A percentile compares a stretch with the other conserved stretches of the same genome.
Conservation (phyloP, 179 eudicot species). For the Vitellaria paradoxa region DNA sequence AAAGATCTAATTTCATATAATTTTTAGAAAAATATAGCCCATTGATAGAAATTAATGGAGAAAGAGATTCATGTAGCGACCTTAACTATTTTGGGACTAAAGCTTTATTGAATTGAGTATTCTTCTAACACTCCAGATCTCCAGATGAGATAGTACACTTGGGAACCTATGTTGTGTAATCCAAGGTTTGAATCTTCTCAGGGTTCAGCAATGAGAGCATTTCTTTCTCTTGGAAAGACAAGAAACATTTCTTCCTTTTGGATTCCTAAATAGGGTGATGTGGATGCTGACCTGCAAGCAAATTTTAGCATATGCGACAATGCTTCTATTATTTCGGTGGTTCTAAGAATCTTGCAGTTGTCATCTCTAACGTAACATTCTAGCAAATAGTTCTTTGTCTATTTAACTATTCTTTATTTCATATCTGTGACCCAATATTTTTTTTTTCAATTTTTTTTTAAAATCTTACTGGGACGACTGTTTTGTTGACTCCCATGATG, state of each 20-base stretch:
- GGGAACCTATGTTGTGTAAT: not conserved
- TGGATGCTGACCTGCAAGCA: not conserved
- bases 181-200: not conserved
- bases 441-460: not conserved
- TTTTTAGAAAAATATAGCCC: too few relatives aligned
- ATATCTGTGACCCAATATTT: not conserved
- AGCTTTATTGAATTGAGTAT: too few relatives aligned
- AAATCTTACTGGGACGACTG: not conserved
- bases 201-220: not conserved
- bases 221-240: not conserved
- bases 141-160: not conserved
- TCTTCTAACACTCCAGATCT: not conserved
- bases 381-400: not conserved
- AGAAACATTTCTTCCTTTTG: constrained; percentile 1
- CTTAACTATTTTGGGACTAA: too few relatives aligned
- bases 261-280: constrained; percentile 5
- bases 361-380: constrained; percentile 4
- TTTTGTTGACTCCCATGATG: constrained; percentile 12
- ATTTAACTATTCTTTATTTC: constrained; percentile 11
- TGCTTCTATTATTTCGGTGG: not conserved
- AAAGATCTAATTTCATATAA: too few relatives aligned
- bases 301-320: not conserved
- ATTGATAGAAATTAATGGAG: too few relatives aligned
- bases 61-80: too few relatives aligned
- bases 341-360: not conserved